Evolutionary conservation across 2,329 filamentous ascomycete genomes (phyloP), one percentile per base, ranked within the genome.

Genomic region (Pyricularia sp.): DNA sequence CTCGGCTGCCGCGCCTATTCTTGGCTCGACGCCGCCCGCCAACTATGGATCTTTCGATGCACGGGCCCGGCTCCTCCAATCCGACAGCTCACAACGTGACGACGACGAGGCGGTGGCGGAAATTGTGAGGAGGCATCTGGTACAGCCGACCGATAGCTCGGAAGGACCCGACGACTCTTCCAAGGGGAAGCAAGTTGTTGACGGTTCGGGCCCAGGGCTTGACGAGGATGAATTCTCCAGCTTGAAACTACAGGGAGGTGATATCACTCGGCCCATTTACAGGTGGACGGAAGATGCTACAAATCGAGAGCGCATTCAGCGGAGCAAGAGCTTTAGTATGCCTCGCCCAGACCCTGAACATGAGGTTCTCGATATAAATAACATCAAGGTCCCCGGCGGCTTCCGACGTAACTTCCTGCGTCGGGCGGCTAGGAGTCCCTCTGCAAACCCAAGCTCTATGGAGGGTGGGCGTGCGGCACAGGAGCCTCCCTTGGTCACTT

Each of bases 211-310:
- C 55, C 72, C 74, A 0, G 68, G 68, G 3, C 64, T 55, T 25
- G 85, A 88, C 71, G 88, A 90, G 6, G 92, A 95, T 70, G 92
- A 97, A 75, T 99, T 99, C 77, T 97, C 94, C 33, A 98, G 95
- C 79, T 80, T 99, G 77, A 90, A 90, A 76, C 82, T 99, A 65
- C 96, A 98, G 77, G 95, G 95, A 70, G 95, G 95, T 72, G 95
- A 99, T 77, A 91, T 97, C 69, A 97, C 94, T 28, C 86, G 95
- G 70, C 92, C 94, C 68, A 97, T 99, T 74, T 99, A 99, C 82
- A 90, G 92, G 74, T 99, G 96, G 92, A 93, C 93, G 6, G 93
- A 98, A 78, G 92, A 96, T 77, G 91, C 91, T 67, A 96, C 76
- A 83, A 85, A 84, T 70, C 31, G 36, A 55, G 59, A 63, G 59